A percentile compares a stretch with the other conserved stretches of the same genome.
Conservation (phyloP, 2,329 filamentous ascomycete species). For the Trichoderma hamatum region DNA sequence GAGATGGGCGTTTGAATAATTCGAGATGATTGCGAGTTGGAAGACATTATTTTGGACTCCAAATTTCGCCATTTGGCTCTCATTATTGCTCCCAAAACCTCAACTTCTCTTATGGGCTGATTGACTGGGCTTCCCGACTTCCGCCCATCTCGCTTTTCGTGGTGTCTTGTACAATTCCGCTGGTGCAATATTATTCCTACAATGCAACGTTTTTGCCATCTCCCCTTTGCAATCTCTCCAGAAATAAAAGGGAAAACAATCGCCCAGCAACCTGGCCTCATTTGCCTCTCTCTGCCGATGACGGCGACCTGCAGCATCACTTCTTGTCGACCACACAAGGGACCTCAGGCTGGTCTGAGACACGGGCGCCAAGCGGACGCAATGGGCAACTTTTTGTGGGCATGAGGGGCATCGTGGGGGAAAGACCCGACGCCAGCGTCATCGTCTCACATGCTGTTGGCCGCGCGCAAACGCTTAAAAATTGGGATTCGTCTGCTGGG, state of each 20-base stretch:
- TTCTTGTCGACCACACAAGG: conserved; percentile 13
- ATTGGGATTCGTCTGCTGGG: conserved; percentile 20
- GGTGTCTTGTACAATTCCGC: not conserved
- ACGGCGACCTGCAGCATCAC: conserved; percentile 15
- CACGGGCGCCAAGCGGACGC: conserved; percentile 23
- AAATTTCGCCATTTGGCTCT: not conserved
- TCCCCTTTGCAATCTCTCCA: not conserved
- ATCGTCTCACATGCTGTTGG: conserved; percentile 25
- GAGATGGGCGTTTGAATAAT: not conserved
- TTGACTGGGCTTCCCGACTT: not conserved
- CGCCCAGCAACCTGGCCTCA: not conserved
- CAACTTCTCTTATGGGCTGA: not conserved
- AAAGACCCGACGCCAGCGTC: conserved; percentile 26
- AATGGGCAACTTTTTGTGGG: conserved; percentile 25
- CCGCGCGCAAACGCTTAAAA: conserved; percentile 23
- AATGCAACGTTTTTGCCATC: not conserved
- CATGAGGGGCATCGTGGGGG: conserved; percentile 28
- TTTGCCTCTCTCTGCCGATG: conserved; percentile 21
- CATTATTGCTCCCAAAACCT: not conserved
- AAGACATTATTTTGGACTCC: not conserved
- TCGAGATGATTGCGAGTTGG: not conserved
- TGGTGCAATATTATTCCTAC: not conserved
- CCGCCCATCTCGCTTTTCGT: not conserved
- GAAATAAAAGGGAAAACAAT: not conserved
- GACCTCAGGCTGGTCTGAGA: not conserved